Evolutionary conservation across 2,329 filamentous ascomycete genomes (phyloP).

Genomic region (Colletotrichum karsti): DNA sequence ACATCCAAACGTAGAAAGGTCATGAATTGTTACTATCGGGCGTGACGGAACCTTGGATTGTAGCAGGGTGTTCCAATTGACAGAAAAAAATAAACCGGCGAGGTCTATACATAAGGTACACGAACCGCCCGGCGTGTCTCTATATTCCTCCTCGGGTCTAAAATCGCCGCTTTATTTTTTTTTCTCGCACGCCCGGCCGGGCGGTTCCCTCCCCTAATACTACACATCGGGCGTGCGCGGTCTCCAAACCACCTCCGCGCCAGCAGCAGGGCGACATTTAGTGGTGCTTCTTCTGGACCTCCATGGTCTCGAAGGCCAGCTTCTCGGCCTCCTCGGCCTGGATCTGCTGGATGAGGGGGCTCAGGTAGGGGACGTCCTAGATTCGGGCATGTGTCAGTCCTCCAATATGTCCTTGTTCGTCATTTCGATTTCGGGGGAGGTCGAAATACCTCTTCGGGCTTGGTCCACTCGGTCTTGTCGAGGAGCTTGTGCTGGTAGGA

Average conservation of each 20-base stretch:
- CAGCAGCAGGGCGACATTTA: slow-evolving; percentile 14
- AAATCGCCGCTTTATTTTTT: slow-evolving; percentile 7
- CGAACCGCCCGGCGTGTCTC: slow-evolving; percentile 19
- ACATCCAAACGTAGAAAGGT: slow-evolving; percentile 14
- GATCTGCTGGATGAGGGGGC: slow-evolving; percentile 61
- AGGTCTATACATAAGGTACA: slow-evolving; percentile 33
- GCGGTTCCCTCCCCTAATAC: slow-evolving; percentile 25
- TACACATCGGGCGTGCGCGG: slow-evolving; percentile 27
- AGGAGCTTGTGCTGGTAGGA: slow-evolving; percentile 71
- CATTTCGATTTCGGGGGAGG: neutral
- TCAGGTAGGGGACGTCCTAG: slow-evolving; percentile 63
- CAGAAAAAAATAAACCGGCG: slow-evolving; percentile 25
- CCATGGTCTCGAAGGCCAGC: slow-evolving; percentile 59
- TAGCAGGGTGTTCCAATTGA: slow-evolving; percentile 29
- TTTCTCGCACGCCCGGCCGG: slow-evolving; percentile 21
- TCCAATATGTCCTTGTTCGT: neutral
- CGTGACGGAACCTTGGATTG: slow-evolving; percentile 13
- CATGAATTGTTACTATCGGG: slow-evolving; percentile 17
- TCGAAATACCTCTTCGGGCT: slow-evolving; percentile 57
- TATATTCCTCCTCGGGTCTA: slow-evolving; percentile 12
- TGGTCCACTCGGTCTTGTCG: slow-evolving; percentile 69
- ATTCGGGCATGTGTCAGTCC: slow-evolving; percentile 28
- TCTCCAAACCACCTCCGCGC: neutral
- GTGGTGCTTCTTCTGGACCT: slow-evolving; percentile 57
- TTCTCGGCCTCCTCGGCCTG: slow-evolving; percentile 60